Percentiles rank a stretch among this genome's conserved stretches.
These are phyloP conservation scores for Phytophthora crassamura DNA, from an alignment of 352 stramenopile species.

Conservation along the genomic window DNA sequence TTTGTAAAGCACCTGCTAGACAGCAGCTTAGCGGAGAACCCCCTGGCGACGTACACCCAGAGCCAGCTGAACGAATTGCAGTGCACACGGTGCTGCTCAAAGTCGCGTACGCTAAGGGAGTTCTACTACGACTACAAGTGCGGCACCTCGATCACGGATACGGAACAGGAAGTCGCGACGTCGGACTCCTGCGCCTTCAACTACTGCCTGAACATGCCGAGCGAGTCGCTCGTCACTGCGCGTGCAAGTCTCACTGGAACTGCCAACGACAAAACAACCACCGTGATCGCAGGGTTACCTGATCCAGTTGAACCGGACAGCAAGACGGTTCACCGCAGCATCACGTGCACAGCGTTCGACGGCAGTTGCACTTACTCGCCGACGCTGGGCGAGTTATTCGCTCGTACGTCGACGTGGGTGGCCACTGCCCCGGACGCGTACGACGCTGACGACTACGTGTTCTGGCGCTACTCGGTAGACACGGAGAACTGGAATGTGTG, in stretches of 20 bases:
- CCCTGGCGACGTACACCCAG: not conserved
- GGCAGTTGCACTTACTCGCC: slow-evolving; percentile 17
- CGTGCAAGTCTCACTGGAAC: slow-evolving; percentile 4
- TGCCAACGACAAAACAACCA: slow-evolving; percentile 3
- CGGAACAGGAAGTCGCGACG: slow-evolving; percentile 8
- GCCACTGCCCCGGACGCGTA: not conserved
- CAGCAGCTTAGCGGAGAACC: not conserved
- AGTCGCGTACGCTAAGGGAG: slow-evolving; percentile 21
- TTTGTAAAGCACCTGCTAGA: slow-evolving; percentile 17
- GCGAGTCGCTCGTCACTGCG: slow-evolving; percentile 1
- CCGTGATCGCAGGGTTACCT: slow-evolving; percentile 14
- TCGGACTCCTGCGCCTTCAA: slow-evolving; percentile 23
- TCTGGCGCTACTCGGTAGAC: slow-evolving; percentile 58
- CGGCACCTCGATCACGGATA: not conserved
- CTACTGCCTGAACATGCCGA: slow-evolving; percentile 23
- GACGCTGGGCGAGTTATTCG: slow-evolving; percentile 15
- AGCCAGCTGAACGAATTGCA: slow-evolving; percentile 8
- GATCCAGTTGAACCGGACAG: not conserved
- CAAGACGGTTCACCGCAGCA: slow-evolving; percentile 22
- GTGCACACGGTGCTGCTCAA: slow-evolving; percentile 33
- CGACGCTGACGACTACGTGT: slow-evolving; percentile 28
- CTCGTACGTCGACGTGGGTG: slow-evolving; percentile 6
- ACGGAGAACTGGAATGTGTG: slow-evolving; percentile 18
- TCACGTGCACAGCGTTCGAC: slow-evolving; percentile 23
- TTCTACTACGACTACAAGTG: slow-evolving; percentile 37